Percentiles rank a stretch among this genome's conserved stretches.
These are phyloP conservation scores for Ajuga reptans DNA, from an alignment of 305 asterid genomes.

Conservation along the genomic window DNA sequence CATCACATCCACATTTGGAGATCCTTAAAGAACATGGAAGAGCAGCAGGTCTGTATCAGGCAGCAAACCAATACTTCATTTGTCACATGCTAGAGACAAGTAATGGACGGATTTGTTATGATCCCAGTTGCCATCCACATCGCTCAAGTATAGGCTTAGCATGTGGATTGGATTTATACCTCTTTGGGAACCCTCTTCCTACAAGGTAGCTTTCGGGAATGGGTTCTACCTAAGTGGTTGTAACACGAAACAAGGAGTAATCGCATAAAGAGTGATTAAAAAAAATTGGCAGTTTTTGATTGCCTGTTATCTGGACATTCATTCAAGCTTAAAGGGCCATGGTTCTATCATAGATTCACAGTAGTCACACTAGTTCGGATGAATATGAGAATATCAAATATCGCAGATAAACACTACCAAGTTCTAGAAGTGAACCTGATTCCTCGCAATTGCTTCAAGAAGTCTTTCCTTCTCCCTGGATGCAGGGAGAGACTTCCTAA, in stretches of 20 bases:
- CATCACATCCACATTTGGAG: neutral
- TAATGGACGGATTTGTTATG: neutral
- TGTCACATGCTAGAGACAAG: constrained; percentile 1
- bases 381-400: neutral
- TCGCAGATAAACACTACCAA: constrained; percentile 9
- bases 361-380: neutral
- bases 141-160: neutral
- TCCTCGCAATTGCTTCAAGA: constrained; percentile 88
- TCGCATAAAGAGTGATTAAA: neutral
- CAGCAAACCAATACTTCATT: neutral
- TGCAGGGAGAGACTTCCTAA: constrained; percentile 87
- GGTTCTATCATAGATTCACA: neutral
- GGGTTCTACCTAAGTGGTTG: neutral
- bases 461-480: constrained; percentile 87
- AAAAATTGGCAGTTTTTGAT: neutral
- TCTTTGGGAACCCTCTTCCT: neutral
- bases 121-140: too few relatives aligned
- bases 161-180: neutral
- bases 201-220: neutral
- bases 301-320: constrained; percentile 6
- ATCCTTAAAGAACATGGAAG: neutral
- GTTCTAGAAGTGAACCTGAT: constrained; percentile 59
- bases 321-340: neutral
- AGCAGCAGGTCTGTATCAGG: constrained; percentile 4
- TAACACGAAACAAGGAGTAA: neutral